A percentile compares a stretch with the other conserved stretches of the same genome.
These are phyloP conservation scores for Penicillium sp. DNA, from an alignment of 2,329 filamentous ascomycete species.

Conservation along the genomic window DNA sequence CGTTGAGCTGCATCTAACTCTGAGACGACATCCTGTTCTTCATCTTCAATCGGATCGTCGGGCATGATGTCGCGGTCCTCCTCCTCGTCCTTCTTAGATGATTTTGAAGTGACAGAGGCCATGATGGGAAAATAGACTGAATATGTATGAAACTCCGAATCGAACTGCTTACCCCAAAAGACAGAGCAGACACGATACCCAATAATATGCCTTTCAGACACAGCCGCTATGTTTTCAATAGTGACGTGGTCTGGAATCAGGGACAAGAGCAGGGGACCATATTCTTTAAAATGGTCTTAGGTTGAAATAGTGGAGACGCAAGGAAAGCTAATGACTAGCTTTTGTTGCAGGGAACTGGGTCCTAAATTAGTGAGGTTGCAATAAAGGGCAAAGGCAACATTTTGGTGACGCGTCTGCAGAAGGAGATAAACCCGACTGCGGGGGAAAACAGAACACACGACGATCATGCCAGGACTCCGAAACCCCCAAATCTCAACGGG, in stretches of 20 bases:
- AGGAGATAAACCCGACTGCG: conserved; percentile 6
- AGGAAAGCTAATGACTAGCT: not conserved
- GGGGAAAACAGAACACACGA: conserved; percentile 15
- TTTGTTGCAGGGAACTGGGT: conserved; percentile 3
- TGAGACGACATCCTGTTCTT: conserved; percentile 33
- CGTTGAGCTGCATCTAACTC: conserved; percentile 30
- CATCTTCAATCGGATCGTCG: conserved; percentile 32
- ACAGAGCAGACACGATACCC: not conserved
- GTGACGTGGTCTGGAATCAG: conserved; percentile 19
- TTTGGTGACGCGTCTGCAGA: conserved; percentile 25
- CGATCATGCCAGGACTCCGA: conserved; percentile 26
- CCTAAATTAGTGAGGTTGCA: conserved; percentile 19
- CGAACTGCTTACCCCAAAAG: not conserved
- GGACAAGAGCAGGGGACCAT: conserved; percentile 11
- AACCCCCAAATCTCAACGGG: conserved; percentile 10
- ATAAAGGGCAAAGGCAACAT: conserved; percentile 16
- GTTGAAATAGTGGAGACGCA: conserved; percentile 5
- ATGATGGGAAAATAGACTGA: conserved; percentile 15
- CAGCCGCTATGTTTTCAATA: conserved; percentile 14
- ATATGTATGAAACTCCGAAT: not conserved
- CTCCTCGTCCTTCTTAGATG: conserved; percentile 25
- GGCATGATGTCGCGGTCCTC: conserved; percentile 30
- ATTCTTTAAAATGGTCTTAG: conserved; percentile 10
- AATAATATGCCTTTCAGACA: conserved; percentile 8
- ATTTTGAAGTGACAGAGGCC: conserved; percentile 25